Conservation (phyloP, 1,284 basidiomycete genomes). For the Cryptococcus sp. region DNA sequence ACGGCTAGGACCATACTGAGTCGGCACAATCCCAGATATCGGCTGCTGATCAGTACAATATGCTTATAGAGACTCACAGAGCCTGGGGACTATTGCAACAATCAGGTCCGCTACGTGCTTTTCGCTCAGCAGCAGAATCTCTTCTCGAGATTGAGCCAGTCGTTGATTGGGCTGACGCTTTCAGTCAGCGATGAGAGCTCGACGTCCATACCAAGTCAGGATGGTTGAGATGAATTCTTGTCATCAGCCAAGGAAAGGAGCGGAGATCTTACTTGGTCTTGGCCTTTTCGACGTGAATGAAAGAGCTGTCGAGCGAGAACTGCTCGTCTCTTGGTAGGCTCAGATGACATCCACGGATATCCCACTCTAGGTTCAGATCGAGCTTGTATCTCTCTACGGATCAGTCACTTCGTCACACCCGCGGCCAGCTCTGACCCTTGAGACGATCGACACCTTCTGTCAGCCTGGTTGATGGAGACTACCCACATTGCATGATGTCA, state of each 20-base stretch:
- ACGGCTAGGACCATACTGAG: no score
- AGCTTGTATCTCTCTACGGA: conserved; percentile 9
- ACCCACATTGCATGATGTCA: conserved; percentile 56
- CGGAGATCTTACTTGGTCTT: not conserved
- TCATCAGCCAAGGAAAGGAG: not conserved
- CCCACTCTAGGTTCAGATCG: not conserved
- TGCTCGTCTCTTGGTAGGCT: not conserved
- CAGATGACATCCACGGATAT: conserved; percentile 1
- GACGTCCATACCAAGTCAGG: conserved; percentile 63
- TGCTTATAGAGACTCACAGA: conserved; percentile 46
- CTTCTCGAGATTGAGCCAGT: conserved; percentile 31
- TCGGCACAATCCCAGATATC: conserved; percentile 82
- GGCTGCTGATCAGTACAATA: conserved; percentile 32
- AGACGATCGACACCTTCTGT: not conserved
- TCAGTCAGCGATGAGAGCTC: not conserved
- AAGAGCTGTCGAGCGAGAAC: conserved; percentile 3
- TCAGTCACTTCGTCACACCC: not conserved
- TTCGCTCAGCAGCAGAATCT: conserved; percentile 69
- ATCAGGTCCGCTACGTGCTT: conserved; percentile 71
- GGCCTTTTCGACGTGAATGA: conserved; percentile 5
- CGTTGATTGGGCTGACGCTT: conserved; percentile 33
- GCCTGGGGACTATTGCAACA: conserved; percentile 59
- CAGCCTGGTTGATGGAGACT: no score
- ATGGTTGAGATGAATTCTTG: conserved; percentile 59
- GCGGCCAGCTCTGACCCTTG: not conserved